A percentile compares a stretch with the other conserved stretches of the same genome.
Conservation (phyloP, 1,284 basidiomycete species). For the Sanghuangporus sanghuang region DNA sequence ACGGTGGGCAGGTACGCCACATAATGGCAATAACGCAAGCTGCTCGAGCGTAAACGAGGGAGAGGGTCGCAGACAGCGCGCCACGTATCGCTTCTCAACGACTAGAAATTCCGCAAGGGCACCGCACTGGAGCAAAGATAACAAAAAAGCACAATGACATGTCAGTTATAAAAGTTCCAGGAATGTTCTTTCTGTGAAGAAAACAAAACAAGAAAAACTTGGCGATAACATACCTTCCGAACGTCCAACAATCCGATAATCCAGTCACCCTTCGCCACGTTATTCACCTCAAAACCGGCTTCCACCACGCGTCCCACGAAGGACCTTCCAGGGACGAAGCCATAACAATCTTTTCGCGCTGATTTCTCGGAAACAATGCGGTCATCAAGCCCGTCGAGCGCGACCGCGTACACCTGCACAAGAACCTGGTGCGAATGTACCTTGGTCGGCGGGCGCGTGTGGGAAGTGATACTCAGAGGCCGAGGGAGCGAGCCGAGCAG, state of each 20-base stretch:
- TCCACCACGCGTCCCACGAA: constrained; percentile 79
- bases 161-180: background rate
- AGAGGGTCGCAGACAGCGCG: constrained; percentile 56
- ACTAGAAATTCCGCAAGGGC: constrained; percentile 81
- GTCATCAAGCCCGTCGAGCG: constrained; percentile 68
- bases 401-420: constrained; percentile 83
- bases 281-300: constrained; percentile 72
- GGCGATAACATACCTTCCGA: constrained; percentile 54
- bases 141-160: background rate
- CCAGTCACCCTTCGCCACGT: constrained; percentile 72
- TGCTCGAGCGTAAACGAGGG: constrained; percentile 59
- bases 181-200: constrained; percentile 1
- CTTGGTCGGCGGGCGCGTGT: constrained; percentile 70
- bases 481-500: constrained; percentile 31
- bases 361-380: constrained; percentile 49
- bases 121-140: constrained; percentile 51
- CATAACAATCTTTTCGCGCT: constrained; percentile 37
- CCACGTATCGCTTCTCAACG: constrained; percentile 72
- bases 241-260: constrained; percentile 75
- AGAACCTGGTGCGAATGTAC: constrained; percentile 64
- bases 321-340: constrained; percentile 77
- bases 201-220: constrained; percentile 13
- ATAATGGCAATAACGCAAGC: constrained; percentile 71
- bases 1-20: constrained; percentile 72
- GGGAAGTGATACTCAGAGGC: constrained; percentile 52